phyloP scores from a whole-genome alignment of 768 basidiomycete species.

The Leccinum aurantiacum region DNA sequence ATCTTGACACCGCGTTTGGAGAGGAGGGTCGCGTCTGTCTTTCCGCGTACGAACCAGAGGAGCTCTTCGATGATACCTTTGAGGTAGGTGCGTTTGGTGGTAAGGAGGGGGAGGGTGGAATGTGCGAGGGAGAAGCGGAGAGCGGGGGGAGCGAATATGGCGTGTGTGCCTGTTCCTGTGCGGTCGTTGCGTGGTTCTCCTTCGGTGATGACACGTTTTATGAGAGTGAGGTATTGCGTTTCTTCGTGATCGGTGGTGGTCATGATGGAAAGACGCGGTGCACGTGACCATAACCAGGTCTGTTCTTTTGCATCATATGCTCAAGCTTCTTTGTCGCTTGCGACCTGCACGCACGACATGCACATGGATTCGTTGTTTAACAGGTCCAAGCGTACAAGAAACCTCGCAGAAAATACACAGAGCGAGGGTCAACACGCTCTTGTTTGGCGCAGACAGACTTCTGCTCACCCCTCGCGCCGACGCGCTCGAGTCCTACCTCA shows the following conservation, averaged over 20 bases:
- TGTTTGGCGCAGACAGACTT: too few relatives aligned
- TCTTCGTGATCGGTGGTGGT: constrained; percentile 62
- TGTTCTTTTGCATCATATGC: too few relatives aligned
- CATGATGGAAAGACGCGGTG: neutral
- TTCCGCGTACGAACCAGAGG: constrained; percentile 89
- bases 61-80: constrained; percentile 93
- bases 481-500: too few relatives aligned
- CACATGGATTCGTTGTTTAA: constrained; percentile 12
- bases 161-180: constrained; percentile 91
- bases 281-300: constrained; percentile 13
- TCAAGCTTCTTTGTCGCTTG: neutral
- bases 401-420: too few relatives aligned
- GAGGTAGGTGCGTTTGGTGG: constrained; percentile 92
- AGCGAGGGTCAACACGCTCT: too few relatives aligned
- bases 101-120: constrained; percentile 80
- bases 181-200: constrained; percentile 86
- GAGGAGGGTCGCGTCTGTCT: constrained; percentile 76
- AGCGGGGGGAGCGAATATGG: constrained; percentile 87
- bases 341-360: constrained; percentile 1
- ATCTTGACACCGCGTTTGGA: constrained; percentile 87
- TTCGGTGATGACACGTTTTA: constrained; percentile 66
- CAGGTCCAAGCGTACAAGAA: too few relatives aligned
- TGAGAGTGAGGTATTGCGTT: constrained; percentile 83
- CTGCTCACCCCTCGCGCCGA: too few relatives aligned
- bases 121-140: constrained; percentile 85